A percentile compares a stretch with the other conserved stretches of the same genome.
These are phyloP conservation scores for Nicotiana tomentosiformis DNA, from an alignment of 257 asterid species.

Conservation along the genomic window DNA sequence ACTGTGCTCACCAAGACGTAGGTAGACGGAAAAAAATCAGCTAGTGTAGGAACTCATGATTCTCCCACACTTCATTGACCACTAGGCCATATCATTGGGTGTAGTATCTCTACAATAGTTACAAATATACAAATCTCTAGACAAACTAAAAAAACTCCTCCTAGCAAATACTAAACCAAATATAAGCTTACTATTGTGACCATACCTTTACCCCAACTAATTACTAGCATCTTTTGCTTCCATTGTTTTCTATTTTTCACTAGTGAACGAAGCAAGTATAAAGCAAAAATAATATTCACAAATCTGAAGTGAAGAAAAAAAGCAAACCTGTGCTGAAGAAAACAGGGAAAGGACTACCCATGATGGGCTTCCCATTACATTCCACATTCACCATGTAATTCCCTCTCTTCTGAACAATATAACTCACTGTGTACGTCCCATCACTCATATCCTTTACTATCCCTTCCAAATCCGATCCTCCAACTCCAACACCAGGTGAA, in stretches of 20 bases:
- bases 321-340: slow-evolving; percentile 84
- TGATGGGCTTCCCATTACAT: slow-evolving; percentile 86
- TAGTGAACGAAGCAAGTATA: neutral
- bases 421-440: slow-evolving; percentile 81
- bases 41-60: no score
- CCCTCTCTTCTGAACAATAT: slow-evolving; percentile 85
- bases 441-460: slow-evolving; percentile 90
- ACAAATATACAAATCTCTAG: neutral
- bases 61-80: no score
- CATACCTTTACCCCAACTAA: neutral
- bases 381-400: slow-evolving; percentile 94
- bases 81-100: no score
- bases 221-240: neutral
- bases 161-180: neutral
- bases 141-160: neutral
- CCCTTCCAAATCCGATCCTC: slow-evolving; percentile 79
- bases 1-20: no score
- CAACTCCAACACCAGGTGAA: slow-evolving; percentile 81
- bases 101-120: neutral
- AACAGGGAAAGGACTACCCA: slow-evolving; percentile 98
- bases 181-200: neutral
- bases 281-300: neutral
- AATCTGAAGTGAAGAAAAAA: neutral
- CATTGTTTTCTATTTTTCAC: neutral
- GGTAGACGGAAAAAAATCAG: no score